Base-by-base conservation (phyloP, 2,329 filamentous ascomycete genomes). In the Calonectria ilicicola region DNA sequence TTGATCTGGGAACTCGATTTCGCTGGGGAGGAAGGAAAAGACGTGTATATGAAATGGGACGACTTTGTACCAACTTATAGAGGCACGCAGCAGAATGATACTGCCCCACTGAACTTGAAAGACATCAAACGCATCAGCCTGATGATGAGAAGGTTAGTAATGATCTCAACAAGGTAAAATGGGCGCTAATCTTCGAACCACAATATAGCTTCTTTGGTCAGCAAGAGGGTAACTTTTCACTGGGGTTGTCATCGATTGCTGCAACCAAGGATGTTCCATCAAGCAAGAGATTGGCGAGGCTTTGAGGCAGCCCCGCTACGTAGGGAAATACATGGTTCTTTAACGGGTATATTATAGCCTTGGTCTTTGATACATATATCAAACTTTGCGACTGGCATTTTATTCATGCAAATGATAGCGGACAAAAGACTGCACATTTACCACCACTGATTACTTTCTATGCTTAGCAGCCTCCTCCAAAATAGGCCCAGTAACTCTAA, bases 121-220 rank as follows among this genome's bases (percentile, higher is more conserved):
- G 58, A 44, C 17, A 63, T 63, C 38, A 63, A 63, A n/a, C 38
- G 58, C 12, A 26, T 63, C 38, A 63, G 38, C 23, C 5, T 63
- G 21, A 63, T 63, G 58, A 63, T 63, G 58, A 63, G 58, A 29
- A 63, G 58, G 58, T 63, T 1, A 63, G 58, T 63, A 19, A 44
- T 14, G 8, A n/a, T 46, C n/a, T 29, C 21, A 2, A 4, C 35
- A n/a, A 5, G 6, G 6, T 21, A 9, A 5, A 21, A 51, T 29
- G 3, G 5, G 2, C 23, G 47, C 23, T 29, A 29, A 27, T 44
- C 2, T 19, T 26, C 32, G 14, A 17, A 40, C 14, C n/a, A 10
- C 2, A 14, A 1, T 19, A 58, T 17, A 63, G 58, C 23, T 63
- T 63, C 5, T 63, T 63, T 21, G 58, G 58, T n/a, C 38, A 63